phyloP scores from a whole-genome alignment of 2,329 filamentous ascomycete species.

The Calonectria ilicicola region DNA sequence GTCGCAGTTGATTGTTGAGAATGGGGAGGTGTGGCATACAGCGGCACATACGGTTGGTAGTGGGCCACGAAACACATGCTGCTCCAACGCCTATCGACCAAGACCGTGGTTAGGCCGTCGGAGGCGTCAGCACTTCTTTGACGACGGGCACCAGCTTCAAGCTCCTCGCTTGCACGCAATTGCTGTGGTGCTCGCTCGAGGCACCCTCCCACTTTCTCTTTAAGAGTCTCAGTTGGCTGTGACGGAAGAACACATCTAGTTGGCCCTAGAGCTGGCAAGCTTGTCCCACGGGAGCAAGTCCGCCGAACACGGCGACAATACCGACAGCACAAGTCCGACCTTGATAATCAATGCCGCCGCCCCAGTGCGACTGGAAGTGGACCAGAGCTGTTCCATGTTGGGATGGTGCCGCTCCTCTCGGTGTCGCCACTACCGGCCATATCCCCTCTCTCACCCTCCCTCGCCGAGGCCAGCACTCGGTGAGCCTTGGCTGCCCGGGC shows the following conservation, averaged over 20 bases:
- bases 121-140: background rate
- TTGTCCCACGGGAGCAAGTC: conserved; percentile 33
- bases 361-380: conserved; percentile 37
- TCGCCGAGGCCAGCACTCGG: conserved; percentile 40
- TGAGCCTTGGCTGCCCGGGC: conserved; percentile 39
- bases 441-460: conserved; percentile 28
- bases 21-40: conserved; percentile 7
- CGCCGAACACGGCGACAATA: conserved; percentile 39
- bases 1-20: conserved; percentile 23
- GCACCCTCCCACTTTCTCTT: conserved; percentile 6
- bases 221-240: conserved; percentile 7
- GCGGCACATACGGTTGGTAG: conserved; percentile 10
- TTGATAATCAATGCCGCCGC: conserved; percentile 26
- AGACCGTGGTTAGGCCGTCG: conserved; percentile 19
- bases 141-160: conserved; percentile 1
- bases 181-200: background rate
- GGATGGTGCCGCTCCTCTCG: conserved; percentile 24
- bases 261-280: conserved; percentile 8
- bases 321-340: conserved; percentile 29
- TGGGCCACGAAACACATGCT: conserved; percentile 9
- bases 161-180: conserved; percentile 12
- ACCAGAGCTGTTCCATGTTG: conserved; percentile 38
- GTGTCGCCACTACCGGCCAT: conserved; percentile 33
- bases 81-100: conserved; percentile 11
- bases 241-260: background rate